Base-by-base conservation (phyloP, 192 early-diverging fungal genomes). In the Chytriomyces sp. region DNA sequence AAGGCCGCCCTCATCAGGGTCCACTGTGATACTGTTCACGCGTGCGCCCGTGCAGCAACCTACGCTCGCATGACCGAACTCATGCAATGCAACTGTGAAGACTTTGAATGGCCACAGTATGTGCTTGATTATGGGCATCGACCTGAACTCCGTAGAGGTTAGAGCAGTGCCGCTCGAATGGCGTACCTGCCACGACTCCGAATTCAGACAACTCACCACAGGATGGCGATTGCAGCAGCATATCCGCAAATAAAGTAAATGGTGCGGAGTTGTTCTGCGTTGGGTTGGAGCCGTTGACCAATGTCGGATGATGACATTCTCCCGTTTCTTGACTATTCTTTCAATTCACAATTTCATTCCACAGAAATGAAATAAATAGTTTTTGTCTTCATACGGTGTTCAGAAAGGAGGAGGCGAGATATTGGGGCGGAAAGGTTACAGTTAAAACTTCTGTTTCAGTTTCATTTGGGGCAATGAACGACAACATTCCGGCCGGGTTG, bases 51-150 rank as follows among this genome's bases (percentile, higher is more conserved):
- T 98, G 64, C 88, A 86, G 38, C 86, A 81, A 0, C 93, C 94
- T 25, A 93, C 94, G 32, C 84, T 83, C 1, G 95, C 97, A 76
- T 99, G 95, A 32, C 93, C 90, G 76, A 96, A 96, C 78, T 99
- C 97, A 74, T 99, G 97, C 44, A 99, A 77, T 22, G 91, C 93
- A 44, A 98, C 95, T 0, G 54, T 75, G 30, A 74, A 55, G 65
- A 91, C 89, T 84, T 96, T 96, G 88, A 98, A 98, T 0, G 96
- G 96, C 76, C 91, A 91, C n/a, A 98, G 80, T 7, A 98, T 81
- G 58, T 89, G 72, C 64, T 95, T 94, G 2, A 93, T 67, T 66
- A 89, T 82, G 1, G 96, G 96, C 70, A 96, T 85, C 64, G 93
- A 87, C 96, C 96, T 96, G 5, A 96, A 79, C 3, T 57, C 8